A percentile compares a stretch with the other conserved stretches of the same genome.
Evolutionary conservation across 345 rosid genomes (phyloP).

Genomic region (Angophora floribunda): DNA sequence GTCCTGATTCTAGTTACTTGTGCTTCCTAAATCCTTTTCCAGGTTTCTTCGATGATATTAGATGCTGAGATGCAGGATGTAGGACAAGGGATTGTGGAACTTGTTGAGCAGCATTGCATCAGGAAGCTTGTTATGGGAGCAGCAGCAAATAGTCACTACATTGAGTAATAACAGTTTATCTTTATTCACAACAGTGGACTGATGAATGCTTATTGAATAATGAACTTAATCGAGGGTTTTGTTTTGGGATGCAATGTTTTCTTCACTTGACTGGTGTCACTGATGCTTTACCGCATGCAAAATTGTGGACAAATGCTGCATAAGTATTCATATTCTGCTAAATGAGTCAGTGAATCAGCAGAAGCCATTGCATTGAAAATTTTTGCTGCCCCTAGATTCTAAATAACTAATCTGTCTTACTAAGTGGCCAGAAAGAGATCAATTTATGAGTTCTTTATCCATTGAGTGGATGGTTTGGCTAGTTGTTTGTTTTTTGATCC

Average conservation of each 20-base stretch:
- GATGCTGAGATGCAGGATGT: constrained; percentile 36
- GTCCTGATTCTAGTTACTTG: not conserved
- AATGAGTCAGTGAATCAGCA: not conserved
- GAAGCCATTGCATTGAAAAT: not conserved
- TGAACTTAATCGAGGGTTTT: not conserved
- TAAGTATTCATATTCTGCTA: not conserved
- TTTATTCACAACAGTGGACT: not conserved
- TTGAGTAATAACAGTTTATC: constrained; percentile 19
- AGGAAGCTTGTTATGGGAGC: constrained; percentile 78
- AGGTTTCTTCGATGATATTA: constrained; percentile 36
- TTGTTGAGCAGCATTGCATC: constrained; percentile 32
- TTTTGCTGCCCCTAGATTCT: not conserved
- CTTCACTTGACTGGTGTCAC: not conserved
- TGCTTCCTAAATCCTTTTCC: not conserved
- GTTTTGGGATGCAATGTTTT: not conserved
- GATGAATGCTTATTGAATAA: not conserved
- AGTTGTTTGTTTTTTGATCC: not conserved
- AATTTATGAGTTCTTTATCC: not conserved
- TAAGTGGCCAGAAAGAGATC: not conserved
- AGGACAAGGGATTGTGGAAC: constrained; percentile 59
- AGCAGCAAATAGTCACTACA: constrained; percentile 46
- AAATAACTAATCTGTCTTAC: not conserved
- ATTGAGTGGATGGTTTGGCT: not conserved
- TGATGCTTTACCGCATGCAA: not conserved
- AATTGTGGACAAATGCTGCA: not conserved